Percentiles rank a stretch among this genome's conserved stretches.
Evolutionary conservation across 2,329 filamentous ascomycete genomes (phyloP).

Genomic region (Monilinia laxa): DNA sequence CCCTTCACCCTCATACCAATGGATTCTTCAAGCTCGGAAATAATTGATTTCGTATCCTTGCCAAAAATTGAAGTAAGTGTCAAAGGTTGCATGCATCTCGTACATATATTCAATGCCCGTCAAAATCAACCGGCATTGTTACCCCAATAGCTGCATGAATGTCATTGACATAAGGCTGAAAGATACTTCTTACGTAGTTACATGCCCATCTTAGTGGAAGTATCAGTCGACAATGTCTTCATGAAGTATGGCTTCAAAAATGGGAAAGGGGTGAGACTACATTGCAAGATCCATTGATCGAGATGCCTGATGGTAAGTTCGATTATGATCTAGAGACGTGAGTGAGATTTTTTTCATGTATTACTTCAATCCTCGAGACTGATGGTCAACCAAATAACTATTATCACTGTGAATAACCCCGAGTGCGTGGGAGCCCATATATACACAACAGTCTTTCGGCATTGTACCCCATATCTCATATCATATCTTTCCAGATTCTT

Average conservation of each 20-base stretch:
- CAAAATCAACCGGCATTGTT: background rate
- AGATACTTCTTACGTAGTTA: conserved; percentile 50
- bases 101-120: conserved; percentile 12
- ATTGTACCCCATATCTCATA: conserved; percentile 20
- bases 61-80: conserved; percentile 55
- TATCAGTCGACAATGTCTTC: conserved; percentile 69
- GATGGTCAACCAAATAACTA: too few species aligned
- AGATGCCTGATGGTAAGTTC: conserved; percentile 69
- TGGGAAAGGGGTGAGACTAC: conserved; percentile 50
- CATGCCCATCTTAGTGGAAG: conserved; percentile 80
- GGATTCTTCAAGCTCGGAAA: conserved; percentile 8
- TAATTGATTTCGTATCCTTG: conserved; percentile 45
- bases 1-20: background rate
- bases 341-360: conserved; percentile 33
- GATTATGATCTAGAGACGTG: conserved; percentile 70
- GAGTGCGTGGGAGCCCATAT: too few species aligned
- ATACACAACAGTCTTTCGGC: background rate
- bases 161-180: conserved; percentile 29
- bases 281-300: conserved; percentile 65
- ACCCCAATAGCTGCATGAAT: conserved; percentile 16
- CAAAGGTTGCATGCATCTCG: conserved; percentile 25
- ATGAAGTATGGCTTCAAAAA: conserved; percentile 69
- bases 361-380: too few species aligned
- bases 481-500: conserved; percentile 61
- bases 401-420: too few species aligned